A percentile compares a stretch with the other conserved stretches of the same genome.
These are phyloP conservation scores for Geoglossum glabrum DNA, from an alignment of 495 filamentous ascomycete species.

Conservation along the genomic window DNA sequence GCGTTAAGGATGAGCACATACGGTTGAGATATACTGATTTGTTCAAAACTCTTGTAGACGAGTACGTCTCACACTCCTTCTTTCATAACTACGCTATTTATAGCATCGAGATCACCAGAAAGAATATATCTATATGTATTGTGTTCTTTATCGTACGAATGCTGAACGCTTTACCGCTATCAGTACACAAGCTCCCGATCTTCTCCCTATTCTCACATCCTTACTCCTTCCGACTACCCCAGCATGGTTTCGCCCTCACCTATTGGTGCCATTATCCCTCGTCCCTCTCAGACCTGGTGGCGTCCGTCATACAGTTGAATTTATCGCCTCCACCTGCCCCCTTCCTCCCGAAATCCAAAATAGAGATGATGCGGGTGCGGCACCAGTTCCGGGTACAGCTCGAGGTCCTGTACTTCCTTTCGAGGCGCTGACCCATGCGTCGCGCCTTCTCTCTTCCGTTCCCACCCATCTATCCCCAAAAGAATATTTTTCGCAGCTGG, in stretches of 20 bases:
- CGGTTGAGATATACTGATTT: neutral
- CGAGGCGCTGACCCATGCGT: constrained; percentile 48
- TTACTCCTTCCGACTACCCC: constrained; percentile 27
- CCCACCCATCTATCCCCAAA: constrained; percentile 35
- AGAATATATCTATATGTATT: constrained; percentile 9
- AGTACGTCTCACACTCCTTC: constrained; percentile 5
- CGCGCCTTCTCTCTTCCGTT: constrained; percentile 38
- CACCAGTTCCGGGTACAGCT: constrained; percentile 3
- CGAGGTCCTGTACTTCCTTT: constrained; percentile 46
- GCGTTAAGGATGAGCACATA: neutral
- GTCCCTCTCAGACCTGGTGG: constrained; percentile 46
- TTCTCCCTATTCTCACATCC: constrained; percentile 26
- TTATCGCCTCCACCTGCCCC: constrained; percentile 36
- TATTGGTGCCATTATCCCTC: constrained; percentile 34
- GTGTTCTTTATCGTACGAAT: neutral
- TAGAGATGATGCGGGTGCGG: constrained; percentile 17
- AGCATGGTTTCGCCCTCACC: constrained; percentile 25
- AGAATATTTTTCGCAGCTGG: constrained; percentile 40
- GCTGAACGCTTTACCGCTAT: constrained; percentile 16
- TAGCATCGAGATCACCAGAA: constrained; percentile 11
- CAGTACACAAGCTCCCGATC: constrained; percentile 22
- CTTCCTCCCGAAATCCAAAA: constrained; percentile 20
- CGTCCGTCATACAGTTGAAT: constrained; percentile 48
- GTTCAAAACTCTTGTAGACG: constrained; percentile 3
- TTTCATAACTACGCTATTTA: neutral